phyloP scores from a whole-genome alignment of 768 basidiomycete genomes.

The Artomyces pyxidatus region DNA sequence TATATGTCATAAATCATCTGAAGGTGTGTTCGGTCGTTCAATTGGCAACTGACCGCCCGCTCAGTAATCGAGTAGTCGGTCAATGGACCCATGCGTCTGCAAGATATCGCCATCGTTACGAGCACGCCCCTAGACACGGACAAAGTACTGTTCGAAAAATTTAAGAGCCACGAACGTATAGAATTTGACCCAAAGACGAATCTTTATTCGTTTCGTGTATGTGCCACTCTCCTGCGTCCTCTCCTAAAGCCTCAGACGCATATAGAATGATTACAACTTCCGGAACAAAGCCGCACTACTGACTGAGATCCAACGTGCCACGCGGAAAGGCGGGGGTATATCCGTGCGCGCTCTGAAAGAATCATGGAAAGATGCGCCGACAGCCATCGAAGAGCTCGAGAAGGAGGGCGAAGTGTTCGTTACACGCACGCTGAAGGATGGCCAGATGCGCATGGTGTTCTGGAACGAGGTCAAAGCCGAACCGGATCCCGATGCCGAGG shows the following conservation, averaged over 20 bases:
- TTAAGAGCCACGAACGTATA: constrained; percentile 75
- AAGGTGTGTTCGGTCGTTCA: constrained; percentile 41
- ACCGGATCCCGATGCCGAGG: constrained; percentile 8
- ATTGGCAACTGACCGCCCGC: not conserved
- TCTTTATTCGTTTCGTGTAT: constrained; percentile 79
- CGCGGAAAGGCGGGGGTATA: constrained; percentile 77
- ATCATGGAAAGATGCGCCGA: constrained; percentile 82
- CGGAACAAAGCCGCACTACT: constrained; percentile 77
- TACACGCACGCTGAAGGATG: constrained; percentile 79
- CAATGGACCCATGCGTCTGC: constrained; percentile 74
- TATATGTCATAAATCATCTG: constrained; percentile 75
- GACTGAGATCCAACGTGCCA: constrained; percentile 80
- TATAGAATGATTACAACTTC: constrained; percentile 79
- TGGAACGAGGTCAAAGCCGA: constrained; percentile 84
- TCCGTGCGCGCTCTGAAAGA: constrained; percentile 81
- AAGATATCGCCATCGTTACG: constrained; percentile 80
- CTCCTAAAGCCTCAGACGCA: constrained; percentile 6
- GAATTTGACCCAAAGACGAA: constrained; percentile 76
- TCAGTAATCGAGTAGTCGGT: constrained; percentile 37
- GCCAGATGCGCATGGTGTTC: constrained; percentile 76
- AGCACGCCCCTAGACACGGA: constrained; percentile 74
- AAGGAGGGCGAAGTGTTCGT: constrained; percentile 83
- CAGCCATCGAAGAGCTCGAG: constrained; percentile 83
- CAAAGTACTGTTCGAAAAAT: constrained; percentile 62
- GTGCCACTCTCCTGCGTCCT: constrained; percentile 14